A percentile compares a stretch with the other conserved stretches of the same genome.
Conservation (phyloP, 306 rosid genomes). For the Medicago lupulina region DNA sequence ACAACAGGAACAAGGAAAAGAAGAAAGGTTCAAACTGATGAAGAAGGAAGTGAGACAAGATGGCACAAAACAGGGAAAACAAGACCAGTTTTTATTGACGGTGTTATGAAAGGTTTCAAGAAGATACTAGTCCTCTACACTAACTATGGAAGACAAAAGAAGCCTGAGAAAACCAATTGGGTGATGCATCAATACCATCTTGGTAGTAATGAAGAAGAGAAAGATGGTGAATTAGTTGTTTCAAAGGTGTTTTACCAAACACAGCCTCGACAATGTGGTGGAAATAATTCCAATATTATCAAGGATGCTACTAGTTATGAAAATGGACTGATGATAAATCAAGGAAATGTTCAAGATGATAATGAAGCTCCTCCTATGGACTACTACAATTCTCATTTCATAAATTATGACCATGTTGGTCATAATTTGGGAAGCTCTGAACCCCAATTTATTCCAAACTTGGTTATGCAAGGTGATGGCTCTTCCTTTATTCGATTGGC, state of each 20-base stretch:
- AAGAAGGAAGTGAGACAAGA: constrained; percentile 84
- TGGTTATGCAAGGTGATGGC: constrained; percentile 79
- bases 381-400: constrained; percentile 57
- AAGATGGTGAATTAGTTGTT: constrained; percentile 82
- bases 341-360: constrained; percentile 37
- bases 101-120: constrained; percentile 75
- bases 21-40: constrained; percentile 77
- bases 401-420: constrained; percentile 56
- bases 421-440: constrained; percentile 56
- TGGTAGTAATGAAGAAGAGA: constrained; percentile 83
- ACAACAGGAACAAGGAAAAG: constrained; percentile 89
- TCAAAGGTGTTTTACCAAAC: constrained; percentile 93
- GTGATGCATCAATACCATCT: constrained; percentile 98
- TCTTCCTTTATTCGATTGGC: constrained; percentile 67
- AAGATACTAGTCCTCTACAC: constrained; percentile 91
- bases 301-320: constrained; percentile 54
- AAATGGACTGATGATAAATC: constrained; percentile 24
- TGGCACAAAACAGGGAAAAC: constrained; percentile 98
- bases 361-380: constrained; percentile 55
- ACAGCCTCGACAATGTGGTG: constrained; percentile 81
- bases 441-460: constrained; percentile 71
- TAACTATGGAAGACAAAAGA: constrained; percentile 84
- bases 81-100: constrained; percentile 57
- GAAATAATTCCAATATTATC: constrained; percentile 33
- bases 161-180: constrained; percentile 91